These are phyloP conservation scores for Trichophyton simii DNA, from an alignment of 2,329 filamentous ascomycete genomes.

Conservation along the genomic window DNA sequence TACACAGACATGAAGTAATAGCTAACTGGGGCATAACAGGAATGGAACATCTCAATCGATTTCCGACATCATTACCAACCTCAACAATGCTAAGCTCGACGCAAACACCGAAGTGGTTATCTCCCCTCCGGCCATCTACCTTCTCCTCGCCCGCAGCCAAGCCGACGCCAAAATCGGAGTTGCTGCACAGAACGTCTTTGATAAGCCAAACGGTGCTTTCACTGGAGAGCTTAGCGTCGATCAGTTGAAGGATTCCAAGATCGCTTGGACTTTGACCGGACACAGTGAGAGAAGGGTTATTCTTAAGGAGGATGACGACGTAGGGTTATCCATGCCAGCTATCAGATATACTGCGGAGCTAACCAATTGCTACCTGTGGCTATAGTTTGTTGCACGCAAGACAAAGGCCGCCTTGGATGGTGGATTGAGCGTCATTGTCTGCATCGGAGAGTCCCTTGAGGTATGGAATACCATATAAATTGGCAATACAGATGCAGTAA, in stretches of 20 bases:
- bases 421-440: conserved; percentile 84
- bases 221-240: conserved; percentile 90
- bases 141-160: conserved; percentile 70
- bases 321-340: conserved; percentile 18
- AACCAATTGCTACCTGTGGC: conserved; percentile 3
- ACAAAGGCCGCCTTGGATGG: conserved; percentile 83
- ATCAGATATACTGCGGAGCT: background rate
- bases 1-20: conserved; percentile 2
- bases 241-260: conserved; percentile 78
- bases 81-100: conserved; percentile 68
- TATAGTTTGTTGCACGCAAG: conserved; percentile 70
- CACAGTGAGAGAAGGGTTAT: conserved; percentile 92
- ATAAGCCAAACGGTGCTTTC: conserved; percentile 93
- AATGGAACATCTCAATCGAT: conserved; percentile 86
- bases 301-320: conserved; percentile 69
- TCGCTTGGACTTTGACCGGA: conserved; percentile 83
- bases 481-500: background rate
- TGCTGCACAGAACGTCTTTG: conserved; percentile 91
- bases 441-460: conserved; percentile 90
- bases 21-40: conserved; percentile 41
- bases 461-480: conserved; percentile 20
- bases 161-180: conserved; percentile 67
- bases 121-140: conserved; percentile 80
- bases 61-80: conserved; percentile 76
- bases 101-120: conserved; percentile 71